Evolutionary conservation across 345 rosid species (phyloP).

Genomic region (Reutealis trisperma): DNA sequence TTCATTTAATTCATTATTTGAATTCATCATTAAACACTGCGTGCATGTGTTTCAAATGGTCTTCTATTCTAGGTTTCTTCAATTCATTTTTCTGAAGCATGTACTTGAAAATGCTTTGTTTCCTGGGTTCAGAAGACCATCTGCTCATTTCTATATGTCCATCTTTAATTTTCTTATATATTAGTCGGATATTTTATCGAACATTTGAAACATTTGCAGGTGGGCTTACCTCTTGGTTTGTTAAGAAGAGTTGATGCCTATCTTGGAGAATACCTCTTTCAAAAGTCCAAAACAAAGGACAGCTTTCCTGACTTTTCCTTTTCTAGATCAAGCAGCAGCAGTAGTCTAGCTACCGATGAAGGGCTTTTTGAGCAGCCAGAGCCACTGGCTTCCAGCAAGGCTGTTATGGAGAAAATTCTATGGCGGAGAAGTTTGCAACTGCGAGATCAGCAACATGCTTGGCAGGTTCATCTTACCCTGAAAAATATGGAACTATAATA

Average conservation of each 20-base stretch:
- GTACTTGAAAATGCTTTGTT: background rate
- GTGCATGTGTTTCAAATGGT: background rate
- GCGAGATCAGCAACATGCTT: slow-evolving; percentile 58
- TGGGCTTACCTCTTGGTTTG: slow-evolving; percentile 57
- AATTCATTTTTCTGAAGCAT: background rate
- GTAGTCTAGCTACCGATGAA: slow-evolving; percentile 65
- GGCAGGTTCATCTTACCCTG: slow-evolving; percentile 68
- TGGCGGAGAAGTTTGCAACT: slow-evolving; percentile 57
- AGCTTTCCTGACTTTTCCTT: slow-evolving; percentile 41
- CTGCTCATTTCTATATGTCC: background rate
- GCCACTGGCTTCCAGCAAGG: slow-evolving; percentile 46
- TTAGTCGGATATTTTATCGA: background rate
- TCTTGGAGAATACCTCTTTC: slow-evolving; percentile 61
- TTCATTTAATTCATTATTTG: background rate
- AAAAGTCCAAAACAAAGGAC: slow-evolving; percentile 46
- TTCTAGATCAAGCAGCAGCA: slow-evolving; percentile 62
- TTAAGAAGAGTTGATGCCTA: slow-evolving; percentile 59
- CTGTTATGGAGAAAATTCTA: slow-evolving; percentile 54
- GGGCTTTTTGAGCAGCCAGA: slow-evolving; percentile 71
- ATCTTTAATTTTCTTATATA: background rate
- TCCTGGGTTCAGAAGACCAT: background rate
- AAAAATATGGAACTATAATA: slow-evolving; percentile 8
- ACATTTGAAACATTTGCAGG: slow-evolving; percentile 41
- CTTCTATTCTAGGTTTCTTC: background rate
- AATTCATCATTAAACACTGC: background rate